Conservation (phyloP, 2,329 filamentous ascomycete species). For the Iodosphaeria phyllophila region DNA sequence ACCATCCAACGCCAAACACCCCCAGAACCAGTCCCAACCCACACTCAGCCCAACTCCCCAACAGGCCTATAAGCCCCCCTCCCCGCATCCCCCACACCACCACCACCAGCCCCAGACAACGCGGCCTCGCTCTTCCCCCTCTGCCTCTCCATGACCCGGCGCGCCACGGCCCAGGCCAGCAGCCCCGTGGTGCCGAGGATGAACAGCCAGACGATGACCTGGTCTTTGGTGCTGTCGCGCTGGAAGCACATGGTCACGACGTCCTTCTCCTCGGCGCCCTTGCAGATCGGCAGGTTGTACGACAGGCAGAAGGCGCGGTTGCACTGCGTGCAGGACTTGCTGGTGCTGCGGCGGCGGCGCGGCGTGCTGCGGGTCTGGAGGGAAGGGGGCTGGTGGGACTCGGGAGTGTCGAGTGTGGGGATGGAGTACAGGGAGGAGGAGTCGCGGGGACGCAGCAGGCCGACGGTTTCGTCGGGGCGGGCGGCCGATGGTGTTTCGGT, state of each 20-base stretch:
- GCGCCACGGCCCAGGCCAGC: slow-evolving; percentile 38
- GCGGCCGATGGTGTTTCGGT: no score
- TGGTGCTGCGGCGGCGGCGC: no score
- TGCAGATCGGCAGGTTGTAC: slow-evolving; percentile 42
- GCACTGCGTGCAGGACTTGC: slow-evolving; percentile 37
- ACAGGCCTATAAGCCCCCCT: slow-evolving; percentile 4
- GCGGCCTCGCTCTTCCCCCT: slow-evolving; percentile 6
- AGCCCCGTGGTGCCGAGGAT: slow-evolving; percentile 38
- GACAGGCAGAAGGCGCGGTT: slow-evolving; percentile 45
- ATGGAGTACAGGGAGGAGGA: no score
- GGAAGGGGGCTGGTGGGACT: slow-evolving; percentile 4
- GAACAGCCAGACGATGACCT: slow-evolving; percentile 47
- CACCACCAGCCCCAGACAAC: slow-evolving; percentile 3
- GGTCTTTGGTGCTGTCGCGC: slow-evolving; percentile 47
- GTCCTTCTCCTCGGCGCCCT: slow-evolving; percentile 40
- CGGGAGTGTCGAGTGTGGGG: slow-evolving; percentile 3
- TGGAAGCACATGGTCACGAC: slow-evolving; percentile 46
- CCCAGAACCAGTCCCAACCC: neutral
- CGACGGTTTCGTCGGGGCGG: slow-evolving; percentile 3
- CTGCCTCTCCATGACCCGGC: slow-evolving; percentile 24
- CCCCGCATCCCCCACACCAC: neutral
- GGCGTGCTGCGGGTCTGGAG: slow-evolving; percentile 14
- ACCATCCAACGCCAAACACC: neutral
- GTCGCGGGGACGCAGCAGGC: no score
- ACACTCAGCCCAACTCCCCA: neutral